Percentiles rank a stretch among this genome's conserved stretches.
These are phyloP conservation scores for Lactarius hatsudake DNA, from an alignment of 768 basidiomycete genomes.

Conservation along the genomic window DNA sequence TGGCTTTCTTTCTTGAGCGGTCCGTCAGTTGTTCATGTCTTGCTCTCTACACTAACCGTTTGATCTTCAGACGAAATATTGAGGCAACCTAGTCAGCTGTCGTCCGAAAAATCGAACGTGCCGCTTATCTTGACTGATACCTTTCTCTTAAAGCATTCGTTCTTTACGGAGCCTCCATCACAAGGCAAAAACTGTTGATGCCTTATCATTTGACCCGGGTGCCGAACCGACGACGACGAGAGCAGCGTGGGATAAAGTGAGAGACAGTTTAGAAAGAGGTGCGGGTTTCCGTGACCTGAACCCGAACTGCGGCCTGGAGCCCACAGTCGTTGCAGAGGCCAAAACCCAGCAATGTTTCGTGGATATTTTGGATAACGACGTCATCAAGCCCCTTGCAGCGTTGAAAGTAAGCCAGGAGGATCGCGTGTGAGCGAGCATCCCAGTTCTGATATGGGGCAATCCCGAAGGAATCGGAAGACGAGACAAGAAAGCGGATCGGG, in stretches of 20 bases:
- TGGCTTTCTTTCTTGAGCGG: not conserved
- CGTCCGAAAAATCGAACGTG: not conserved
- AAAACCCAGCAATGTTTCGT: not conserved
- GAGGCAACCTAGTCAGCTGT: not conserved
- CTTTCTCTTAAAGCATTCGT: not conserved
- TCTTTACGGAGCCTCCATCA: not conserved
- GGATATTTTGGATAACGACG: not conserved
- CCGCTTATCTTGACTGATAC: not conserved
- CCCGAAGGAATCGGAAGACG: not conserved
- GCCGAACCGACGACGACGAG: not conserved
- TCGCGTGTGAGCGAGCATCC: rapidly evolving
- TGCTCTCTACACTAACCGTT: not conserved
- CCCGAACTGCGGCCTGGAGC: not conserved
- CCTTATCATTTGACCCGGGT: not conserved
- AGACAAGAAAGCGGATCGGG: not conserved
- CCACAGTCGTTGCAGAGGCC: not conserved
- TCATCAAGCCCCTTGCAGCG: not conserved
- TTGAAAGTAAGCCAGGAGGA: not conserved
- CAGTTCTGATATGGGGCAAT: not conserved
- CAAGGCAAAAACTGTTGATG: not conserved
- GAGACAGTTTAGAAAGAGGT: not conserved
- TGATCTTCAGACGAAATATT: not conserved
- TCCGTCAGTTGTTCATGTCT: not conserved
- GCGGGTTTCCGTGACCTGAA: not conserved
- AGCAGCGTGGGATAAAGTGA: not conserved